Evolutionary conservation across 2,329 filamentous ascomycete genomes (phyloP), one percentile per base, ranked within the genome.

Genomic region (Exophiala sp.): DNA sequence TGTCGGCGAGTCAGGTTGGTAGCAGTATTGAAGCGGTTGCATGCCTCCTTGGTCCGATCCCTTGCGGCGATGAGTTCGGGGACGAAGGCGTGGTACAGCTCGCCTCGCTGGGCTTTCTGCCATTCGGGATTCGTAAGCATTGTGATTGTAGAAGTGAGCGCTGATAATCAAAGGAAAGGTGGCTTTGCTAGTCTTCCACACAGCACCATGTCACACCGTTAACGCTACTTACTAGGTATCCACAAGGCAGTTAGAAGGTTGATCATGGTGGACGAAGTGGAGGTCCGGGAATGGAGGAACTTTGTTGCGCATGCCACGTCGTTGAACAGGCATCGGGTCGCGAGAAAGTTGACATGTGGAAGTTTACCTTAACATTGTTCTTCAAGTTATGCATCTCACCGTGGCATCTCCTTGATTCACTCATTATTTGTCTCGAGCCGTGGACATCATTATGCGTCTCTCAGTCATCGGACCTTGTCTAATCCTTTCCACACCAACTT

Each of bases 61-160:
- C 89, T 81, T 36, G 79, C 84, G 1, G 78, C 82, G 2, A 81
- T 71, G 3, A 94, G 72, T 33, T 87, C 80, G 0, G 88, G 85
- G 1, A 82, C 81, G 65, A 91, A 91, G 39, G 87, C 83, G 62
- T 84, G 80, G 69, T 90, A 91, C 9, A 92, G 78, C 67, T 92
- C 84, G 45, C 87, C 87, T 11, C 77, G 74, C 44, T 73, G 70
- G 85, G 89, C 89, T 49, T 68, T 71, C 64, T 54, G 59, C 66
- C 51, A 71, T 66, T 5, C 65, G 65, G 10, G 52, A 35, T 42
- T 18, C 12, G 51, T 12, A 9, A 18, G 6, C 47, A 50, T 49
- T 5, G 5, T 47, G 24, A 29, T 29, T 29, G 5, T 29, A 29
- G 2, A 29, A 29, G 24, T 29, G 16, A 18, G 16, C 16, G 16